Conservation (phyloP, 306 rosid genomes). For the Alnus glutinosa region DNA sequence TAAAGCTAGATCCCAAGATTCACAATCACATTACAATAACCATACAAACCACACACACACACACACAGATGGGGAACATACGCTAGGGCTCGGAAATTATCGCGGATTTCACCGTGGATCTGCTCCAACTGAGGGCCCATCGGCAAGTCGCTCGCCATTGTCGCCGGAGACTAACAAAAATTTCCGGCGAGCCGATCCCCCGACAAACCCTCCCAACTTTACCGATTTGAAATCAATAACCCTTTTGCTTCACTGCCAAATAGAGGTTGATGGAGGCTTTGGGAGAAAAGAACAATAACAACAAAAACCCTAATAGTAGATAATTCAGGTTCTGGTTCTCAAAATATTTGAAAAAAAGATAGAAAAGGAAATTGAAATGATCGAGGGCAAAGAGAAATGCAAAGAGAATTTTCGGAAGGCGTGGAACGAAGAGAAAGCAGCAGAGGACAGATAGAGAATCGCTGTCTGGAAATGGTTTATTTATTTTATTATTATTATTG, state of each 20-base stretch:
- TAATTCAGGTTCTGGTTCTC: neutral
- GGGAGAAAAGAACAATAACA: no score
- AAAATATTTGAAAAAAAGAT: neutral
- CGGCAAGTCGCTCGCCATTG: conserved; percentile 72
- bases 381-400: neutral
- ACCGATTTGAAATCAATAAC: conserved; percentile 8
- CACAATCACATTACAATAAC: neutral
- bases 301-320: neutral
- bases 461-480: conserved; percentile 16
- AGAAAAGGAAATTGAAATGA: neutral
- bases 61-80: conserved; percentile 37
- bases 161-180: conserved; percentile 43
- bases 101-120: conserved; percentile 98
- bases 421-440: conserved; percentile 21
- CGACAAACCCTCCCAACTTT: conserved; percentile 38
- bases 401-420: conserved; percentile 4
- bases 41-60: neutral
- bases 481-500: neutral
- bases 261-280: neutral
- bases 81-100: conserved; percentile 87
- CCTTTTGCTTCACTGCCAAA: neutral
- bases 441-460: conserved; percentile 18
- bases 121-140: conserved; percentile 94
- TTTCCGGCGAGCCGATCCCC: conserved; percentile 28
- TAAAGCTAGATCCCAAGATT: neutral